Percentiles rank a stretch among this genome's conserved stretches.
Evolutionary conservation across 495 filamentous ascomycete genomes (phyloP).

Genomic region (Hapsidospora chrysogenum): DNA sequence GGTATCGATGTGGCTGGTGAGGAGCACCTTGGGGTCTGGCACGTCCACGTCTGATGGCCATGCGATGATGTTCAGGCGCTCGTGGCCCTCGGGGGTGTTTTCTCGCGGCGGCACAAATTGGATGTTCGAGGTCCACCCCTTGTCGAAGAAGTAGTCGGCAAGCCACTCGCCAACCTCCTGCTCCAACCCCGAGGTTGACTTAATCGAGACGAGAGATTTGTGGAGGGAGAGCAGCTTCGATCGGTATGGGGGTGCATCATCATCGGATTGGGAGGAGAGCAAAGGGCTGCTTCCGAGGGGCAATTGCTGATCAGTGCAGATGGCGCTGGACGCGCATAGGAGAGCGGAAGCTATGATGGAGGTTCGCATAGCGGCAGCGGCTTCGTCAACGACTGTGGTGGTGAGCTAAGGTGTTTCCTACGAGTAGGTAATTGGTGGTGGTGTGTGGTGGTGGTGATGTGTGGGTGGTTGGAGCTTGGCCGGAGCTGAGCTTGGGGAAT

Average conservation of each 20-base stretch:
- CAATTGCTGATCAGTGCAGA: too few relatives aligned
- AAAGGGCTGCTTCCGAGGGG: too few relatives aligned
- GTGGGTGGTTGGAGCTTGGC: too few relatives aligned
- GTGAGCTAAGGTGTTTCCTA: too few relatives aligned
- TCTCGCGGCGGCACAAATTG: conserved; percentile 46
- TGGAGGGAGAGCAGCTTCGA: conserved; percentile 56
- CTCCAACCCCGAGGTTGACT: conserved; percentile 65
- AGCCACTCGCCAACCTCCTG: conserved; percentile 51
- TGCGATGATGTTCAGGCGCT: conserved; percentile 56
- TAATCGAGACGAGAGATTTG: conserved; percentile 52
- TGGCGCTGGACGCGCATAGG: too few relatives aligned
- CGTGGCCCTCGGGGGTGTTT: conserved; percentile 29
- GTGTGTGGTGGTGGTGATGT: too few relatives aligned
- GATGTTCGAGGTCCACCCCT: conserved; percentile 34
- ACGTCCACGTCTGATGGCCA: conserved; percentile 37
- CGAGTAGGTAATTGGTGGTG: too few relatives aligned
- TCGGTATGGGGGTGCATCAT: conserved; percentile 18
- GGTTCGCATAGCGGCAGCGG: too few relatives aligned
- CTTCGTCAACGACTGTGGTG: too few relatives aligned
- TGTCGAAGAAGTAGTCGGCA: conserved; percentile 37
- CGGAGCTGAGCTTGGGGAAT: too few relatives aligned
- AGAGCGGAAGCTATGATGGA: too few relatives aligned
- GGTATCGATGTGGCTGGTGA: conserved; percentile 59
- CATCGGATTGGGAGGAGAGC: too few relatives aligned
- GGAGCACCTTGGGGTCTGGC: conserved; percentile 40